Base-by-base conservation (phyloP, 1,284 basidiomycete genomes). In the Gomphus sp. region DNA sequence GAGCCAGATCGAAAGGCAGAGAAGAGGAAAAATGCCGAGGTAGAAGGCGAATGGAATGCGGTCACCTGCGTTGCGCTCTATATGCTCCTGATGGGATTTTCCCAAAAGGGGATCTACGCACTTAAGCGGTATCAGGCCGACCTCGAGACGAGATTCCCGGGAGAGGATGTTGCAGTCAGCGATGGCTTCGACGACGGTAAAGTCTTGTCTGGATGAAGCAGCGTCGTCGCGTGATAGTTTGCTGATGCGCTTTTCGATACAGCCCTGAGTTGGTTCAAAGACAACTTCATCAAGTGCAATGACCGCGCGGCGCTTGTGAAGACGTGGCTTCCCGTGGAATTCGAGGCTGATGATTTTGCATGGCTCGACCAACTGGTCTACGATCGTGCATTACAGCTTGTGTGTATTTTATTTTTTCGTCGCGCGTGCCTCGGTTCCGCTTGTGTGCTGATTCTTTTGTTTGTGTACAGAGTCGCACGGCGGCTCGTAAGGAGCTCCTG, bases 31-130 rank as follows among this genome's bases (percentile, higher is more conserved):
- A 79, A 84, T 60, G 82, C 84, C 22, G 87, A 87, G 64, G 76
- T 83, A 66, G 86, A 89, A 66, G 85, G 85, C 14, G 88, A 89
- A 66, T 76, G 89, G 76, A 76, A 93, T 65, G 85, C 88, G 73
- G 80, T 94, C 74, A 88, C 87, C 0, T 87, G 84, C 57, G 85
- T 97, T 43, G 87, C 94, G 45, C 80, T 99, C 56, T 98, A 98
- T 74, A 87, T 98, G 76, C 89, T 94, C 63, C 80, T 96, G 47
- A 88, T 98, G 80, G 83, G 87, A 0, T 98, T 98, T 71, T 84
- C 94, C 60, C 91, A 95, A 72, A 89, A 88, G 69, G 96, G 93
- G 10, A 93, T 96, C 60, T 84, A 93, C 65, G 80, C 80, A 66
- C 74, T 91, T 61, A 74, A 83, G 60, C 77, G 83, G 61, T 81